Evolutionary conservation across 192 early-diverging fungal species (phyloP).

Genomic region (Kappamyces sp.): DNA sequence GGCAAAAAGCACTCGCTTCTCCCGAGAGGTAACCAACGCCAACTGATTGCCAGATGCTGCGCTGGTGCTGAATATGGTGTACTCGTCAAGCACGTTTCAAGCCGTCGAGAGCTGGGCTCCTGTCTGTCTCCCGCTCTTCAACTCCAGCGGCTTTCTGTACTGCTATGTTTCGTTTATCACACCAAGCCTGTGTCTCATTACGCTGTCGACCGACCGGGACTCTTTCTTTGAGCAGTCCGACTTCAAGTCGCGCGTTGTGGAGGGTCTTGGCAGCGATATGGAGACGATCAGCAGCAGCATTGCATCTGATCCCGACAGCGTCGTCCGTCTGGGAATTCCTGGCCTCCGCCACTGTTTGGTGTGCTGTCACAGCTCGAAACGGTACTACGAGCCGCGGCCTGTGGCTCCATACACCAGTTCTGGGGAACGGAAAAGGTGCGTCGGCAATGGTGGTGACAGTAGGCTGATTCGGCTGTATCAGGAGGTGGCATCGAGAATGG

Average conservation of each 20-base stretch:
- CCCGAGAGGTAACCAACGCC: conserved; percentile 45
- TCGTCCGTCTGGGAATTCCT: conserved; percentile 55
- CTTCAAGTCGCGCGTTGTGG: conserved; percentile 59
- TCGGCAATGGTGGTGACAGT: conserved; percentile 38
- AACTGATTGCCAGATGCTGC: conserved; percentile 53
- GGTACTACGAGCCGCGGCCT: conserved; percentile 59
- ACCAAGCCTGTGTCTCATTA: conserved; percentile 61
- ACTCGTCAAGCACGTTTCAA: conserved; percentile 65
- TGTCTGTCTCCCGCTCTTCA: conserved; percentile 84
- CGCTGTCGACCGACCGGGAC: conserved; percentile 75
- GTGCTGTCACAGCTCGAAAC: conserved; percentile 54
- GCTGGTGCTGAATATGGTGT: conserved; percentile 75
- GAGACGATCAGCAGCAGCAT: neutral
- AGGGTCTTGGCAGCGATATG: conserved; percentile 11
- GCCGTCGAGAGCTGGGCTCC: conserved; percentile 90
- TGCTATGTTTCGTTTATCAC: conserved; percentile 79
- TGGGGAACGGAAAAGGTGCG: conserved; percentile 18
- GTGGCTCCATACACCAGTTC: conserved; percentile 52
- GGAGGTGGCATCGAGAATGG: conserved; percentile 3
- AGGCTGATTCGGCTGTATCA: conserved; percentile 24
- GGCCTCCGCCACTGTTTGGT: conserved; percentile 59
- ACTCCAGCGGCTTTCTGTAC: conserved; percentile 80
- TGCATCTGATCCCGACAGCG: neutral
- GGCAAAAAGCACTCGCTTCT: conserved; percentile 75
- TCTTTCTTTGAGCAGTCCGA: conserved; percentile 74